Base-by-base conservation (phyloP, 1,284 basidiomycete genomes). In the Ustilago bromivora region DNA sequence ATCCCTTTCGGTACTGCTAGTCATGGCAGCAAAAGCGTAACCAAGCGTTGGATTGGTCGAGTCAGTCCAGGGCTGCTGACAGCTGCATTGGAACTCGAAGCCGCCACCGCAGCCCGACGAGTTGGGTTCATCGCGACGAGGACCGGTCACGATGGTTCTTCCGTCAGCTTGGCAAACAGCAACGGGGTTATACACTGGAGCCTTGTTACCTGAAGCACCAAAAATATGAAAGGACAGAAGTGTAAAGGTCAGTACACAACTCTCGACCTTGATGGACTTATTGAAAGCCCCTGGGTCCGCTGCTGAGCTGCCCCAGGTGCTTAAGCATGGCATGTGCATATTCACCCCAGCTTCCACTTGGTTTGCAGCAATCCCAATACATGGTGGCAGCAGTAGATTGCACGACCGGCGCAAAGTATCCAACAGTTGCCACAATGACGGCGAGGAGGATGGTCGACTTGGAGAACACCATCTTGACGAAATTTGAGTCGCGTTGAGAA, bases 1-100 rank as follows among this genome's bases (percentile, higher is more conserved):
- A 23, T 61, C 57, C 10, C 28, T 17, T 23, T 76, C 73, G 49
- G 47, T 64, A 11, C 35, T n/a, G 56, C 61, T 65, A 4, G 65
- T 43, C 65, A 65, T 67, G 28, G 73, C 73, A 35, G 61, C 65
- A 35, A 76, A 76, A 0, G 41, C 73, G 13, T 76, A 76, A 15
- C 73, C 73, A 5, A 76, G 13, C 0, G 38, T 36, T 8, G 64
- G 68, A 31, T 76, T 71, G 46, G 53, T 31, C 3, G 17, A 17
- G n/a, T 76, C 73, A 2, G 73, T 68, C 64, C 64, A 76, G 15
- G 73, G 73, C 64, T 76, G 73, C 54, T 76, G 73, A 32, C 73
- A 76, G 32, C 54, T 64, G 55, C 73, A 76, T 43, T 76, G 73
- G 53, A 61, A 76, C n/a, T 67, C 57, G 6, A 35, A 38, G 43